These are phyloP conservation scores for Anethum foeniculum DNA, from an alignment of 140 eudicot species.

Conservation along the genomic window DNA sequence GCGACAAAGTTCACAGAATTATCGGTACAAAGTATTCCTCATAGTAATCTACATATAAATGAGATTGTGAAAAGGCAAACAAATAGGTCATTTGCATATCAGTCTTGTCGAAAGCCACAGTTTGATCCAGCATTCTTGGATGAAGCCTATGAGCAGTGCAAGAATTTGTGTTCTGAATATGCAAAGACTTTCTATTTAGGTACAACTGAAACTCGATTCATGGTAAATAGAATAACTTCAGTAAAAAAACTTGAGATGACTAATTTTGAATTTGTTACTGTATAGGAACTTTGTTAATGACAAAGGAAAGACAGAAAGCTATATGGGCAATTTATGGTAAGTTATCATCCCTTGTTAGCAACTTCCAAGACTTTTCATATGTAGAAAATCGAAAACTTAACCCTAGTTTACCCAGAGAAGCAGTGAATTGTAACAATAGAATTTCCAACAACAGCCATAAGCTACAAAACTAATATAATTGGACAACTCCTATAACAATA, in stretches of 20 bases:
- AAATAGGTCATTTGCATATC: constrained; percentile 6
- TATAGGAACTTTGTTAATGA: constrained; percentile 80
- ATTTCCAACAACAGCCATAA: neutral
- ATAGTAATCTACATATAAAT: constrained; percentile 38
- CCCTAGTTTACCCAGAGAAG: neutral
- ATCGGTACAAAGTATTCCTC: constrained; percentile 45
- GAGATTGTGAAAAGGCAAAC: constrained; percentile 62
- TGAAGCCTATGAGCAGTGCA: constrained; percentile 67
- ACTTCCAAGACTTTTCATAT: neutral
- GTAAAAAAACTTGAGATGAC: neutral
- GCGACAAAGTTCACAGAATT: constrained; percentile 26
- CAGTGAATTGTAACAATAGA: neutral
- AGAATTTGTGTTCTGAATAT: constrained; percentile 73
- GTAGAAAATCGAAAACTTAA: neutral
- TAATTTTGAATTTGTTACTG: constrained; percentile 12
- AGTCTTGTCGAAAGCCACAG: constrained; percentile 25
- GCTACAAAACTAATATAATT: neutral
- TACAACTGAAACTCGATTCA: constrained; percentile 1
- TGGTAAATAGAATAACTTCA: neutral
- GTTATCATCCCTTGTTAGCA: neutral
- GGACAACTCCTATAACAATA: neutral
- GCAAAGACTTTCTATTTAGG: constrained; percentile 92
- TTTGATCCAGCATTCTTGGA: constrained; percentile 60
- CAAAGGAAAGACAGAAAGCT: constrained; percentile 76
- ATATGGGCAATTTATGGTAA: constrained; percentile 96